Evolutionary conservation across 345 rosid genomes (phyloP).

Genomic region (Salix dunnii): DNA sequence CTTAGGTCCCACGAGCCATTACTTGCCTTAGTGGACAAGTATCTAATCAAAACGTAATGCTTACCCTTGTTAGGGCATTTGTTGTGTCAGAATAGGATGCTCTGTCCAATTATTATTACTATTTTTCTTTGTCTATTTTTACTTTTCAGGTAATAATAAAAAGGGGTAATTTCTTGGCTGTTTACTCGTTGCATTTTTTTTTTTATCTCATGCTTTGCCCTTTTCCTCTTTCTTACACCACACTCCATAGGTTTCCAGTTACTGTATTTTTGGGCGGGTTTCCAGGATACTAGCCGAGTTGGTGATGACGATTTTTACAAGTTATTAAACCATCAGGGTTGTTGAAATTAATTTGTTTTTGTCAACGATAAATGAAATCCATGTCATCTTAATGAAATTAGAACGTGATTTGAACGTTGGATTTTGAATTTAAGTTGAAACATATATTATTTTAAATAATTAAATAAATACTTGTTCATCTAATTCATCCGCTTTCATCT

Average conservation of each 20-base stretch:
- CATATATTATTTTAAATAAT: too few relatives aligned
- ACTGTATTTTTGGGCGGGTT: not conserved
- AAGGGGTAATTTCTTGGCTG: not conserved
- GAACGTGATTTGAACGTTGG: too few relatives aligned
- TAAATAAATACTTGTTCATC: too few relatives aligned
- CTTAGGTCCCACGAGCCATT: slow-evolving; percentile 8
- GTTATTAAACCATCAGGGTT: too few relatives aligned
- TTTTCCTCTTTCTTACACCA: not conserved
- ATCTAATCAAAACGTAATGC: not conserved
- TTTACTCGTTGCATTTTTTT: not conserved
- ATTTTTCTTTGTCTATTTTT: not conserved
- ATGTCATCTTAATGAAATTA: too few relatives aligned
- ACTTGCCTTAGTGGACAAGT: slow-evolving; percentile 13
- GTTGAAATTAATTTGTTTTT: too few relatives aligned
- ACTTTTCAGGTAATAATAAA: not conserved
- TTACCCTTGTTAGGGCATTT: not conserved
- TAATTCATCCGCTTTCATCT: too few relatives aligned
- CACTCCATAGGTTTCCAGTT: not conserved
- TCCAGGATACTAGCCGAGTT: not conserved
- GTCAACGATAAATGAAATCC: too few relatives aligned
- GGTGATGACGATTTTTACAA: too few relatives aligned
- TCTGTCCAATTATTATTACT: too few relatives aligned
- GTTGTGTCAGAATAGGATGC: not conserved
- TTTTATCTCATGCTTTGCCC: not conserved
- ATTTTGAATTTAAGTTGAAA: too few relatives aligned